phyloP scores from a whole-genome alignment of 169 alveolate genomes.

The Plasmodium billcollinsi region DNA sequence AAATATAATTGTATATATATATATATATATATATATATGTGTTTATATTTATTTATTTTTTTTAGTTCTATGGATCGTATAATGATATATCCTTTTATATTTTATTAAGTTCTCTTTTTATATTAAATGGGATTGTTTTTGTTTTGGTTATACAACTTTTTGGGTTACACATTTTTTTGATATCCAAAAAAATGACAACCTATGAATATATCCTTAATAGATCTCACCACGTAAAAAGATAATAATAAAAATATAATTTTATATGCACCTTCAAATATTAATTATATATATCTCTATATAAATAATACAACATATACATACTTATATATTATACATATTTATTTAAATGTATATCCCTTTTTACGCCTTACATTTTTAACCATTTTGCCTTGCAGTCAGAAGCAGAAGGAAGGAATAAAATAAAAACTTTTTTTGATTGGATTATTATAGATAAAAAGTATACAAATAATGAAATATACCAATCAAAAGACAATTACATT shows the following conservation, averaged over 20 bases:
- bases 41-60: slow-evolving; percentile 3
- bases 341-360: background rate
- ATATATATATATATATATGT: background rate
- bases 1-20: background rate
- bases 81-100: slow-evolving; percentile 72
- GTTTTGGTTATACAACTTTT: slow-evolving; percentile 79
- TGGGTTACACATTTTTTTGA: slow-evolving; percentile 79
- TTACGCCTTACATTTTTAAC: background rate
- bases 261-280: background rate
- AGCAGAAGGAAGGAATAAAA: slow-evolving; percentile 43
- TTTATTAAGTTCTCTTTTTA: slow-evolving; percentile 31
- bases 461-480: background rate
- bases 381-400: slow-evolving; percentile 33
- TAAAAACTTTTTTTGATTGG: slow-evolving; percentile 74
- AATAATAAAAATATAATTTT: background rate
- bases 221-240: slow-evolving; percentile 38
- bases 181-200: slow-evolving; percentile 80
- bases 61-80: slow-evolving; percentile 66
- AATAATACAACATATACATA: background rate
- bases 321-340: background rate
- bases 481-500: no score
- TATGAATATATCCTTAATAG: slow-evolving; percentile 81
- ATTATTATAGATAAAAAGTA: slow-evolving; percentile 69
- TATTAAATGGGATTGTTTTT: slow-evolving; percentile 38
- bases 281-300: background rate